phyloP scores from a whole-genome alignment of 1,284 basidiomycete genomes.

The Garcileccinum viscosum region DNA sequence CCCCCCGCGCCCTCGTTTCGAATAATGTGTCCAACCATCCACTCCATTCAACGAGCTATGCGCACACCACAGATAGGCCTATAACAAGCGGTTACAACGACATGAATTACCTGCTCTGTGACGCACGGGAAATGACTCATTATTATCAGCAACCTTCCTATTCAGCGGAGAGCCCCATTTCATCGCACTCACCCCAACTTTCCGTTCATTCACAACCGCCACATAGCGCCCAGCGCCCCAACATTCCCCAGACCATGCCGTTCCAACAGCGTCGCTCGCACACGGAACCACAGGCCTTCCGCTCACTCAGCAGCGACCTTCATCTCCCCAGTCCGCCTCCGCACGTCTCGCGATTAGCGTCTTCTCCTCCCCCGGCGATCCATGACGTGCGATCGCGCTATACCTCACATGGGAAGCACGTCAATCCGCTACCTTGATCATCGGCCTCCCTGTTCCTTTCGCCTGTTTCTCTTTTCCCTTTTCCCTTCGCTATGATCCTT shows the following conservation, averaged over 20 bases:
- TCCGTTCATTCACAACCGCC: conserved; percentile 41
- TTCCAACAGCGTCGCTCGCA: conserved; percentile 42
- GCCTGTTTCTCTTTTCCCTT: conserved; percentile 18
- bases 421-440: conserved; percentile 44
- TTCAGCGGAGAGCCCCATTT: conserved; percentile 39
- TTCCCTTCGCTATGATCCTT: conserved; percentile 31
- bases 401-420: conserved; percentile 45
- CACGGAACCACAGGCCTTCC: conserved; percentile 41
- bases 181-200: conserved; percentile 42
- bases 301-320: conserved; percentile 38
- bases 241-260: conserved; percentile 35
- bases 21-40: conserved; percentile 37
- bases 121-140: conserved; percentile 40
- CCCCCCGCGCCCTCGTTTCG: conserved; percentile 37
- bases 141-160: conserved; percentile 43
- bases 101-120: conserved; percentile 43
- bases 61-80: conserved; percentile 39
- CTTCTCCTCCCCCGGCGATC: conserved; percentile 40
- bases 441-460: conserved; percentile 22
- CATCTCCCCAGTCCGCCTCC: conserved; percentile 41
- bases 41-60: conserved; percentile 38
- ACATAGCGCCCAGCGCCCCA: conserved; percentile 35
- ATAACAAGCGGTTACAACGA: conserved; percentile 42
- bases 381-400: conserved; percentile 44
- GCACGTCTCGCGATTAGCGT: conserved; percentile 39